Base-by-base conservation (phyloP, 495 filamentous ascomycete species). In the Penicillium chermesinum region DNA sequence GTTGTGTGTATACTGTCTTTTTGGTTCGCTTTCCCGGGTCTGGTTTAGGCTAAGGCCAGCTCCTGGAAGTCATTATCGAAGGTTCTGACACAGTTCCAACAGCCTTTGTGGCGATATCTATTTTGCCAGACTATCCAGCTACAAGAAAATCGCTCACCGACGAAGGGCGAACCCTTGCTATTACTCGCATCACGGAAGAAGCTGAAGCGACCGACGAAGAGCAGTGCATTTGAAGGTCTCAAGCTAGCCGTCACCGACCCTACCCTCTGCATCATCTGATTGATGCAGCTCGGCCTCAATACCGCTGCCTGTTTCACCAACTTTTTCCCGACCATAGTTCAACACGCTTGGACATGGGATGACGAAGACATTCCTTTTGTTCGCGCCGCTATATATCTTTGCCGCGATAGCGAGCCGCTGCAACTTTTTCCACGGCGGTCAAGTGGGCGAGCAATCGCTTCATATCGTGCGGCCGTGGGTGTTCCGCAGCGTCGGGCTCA, bases 361-460 rank as follows among this genome's bases (percentile, higher is more conserved):
- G 1, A 62, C 57, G 41, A 52, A 66, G 22, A 67, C 66, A 1
- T 57, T 74, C 2, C 51, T 76, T 5, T 63, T 76, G 13, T 67
- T 67, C 9, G 69, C 71, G 1, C 73, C 70, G 4, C 69, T 67
- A 6, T 75, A 72, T 54, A 44, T 75, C 9, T 72, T 75, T 55
- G 66, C 69, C 48, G 63, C 67, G 18, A 50, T 71, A 49, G 65
- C 62, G 40, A 62, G 55, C 32, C 49, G 65, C 17, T 30, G 49
- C 17, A 69, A 73, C 56, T 59, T 59, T 17, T 49, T 61, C 42
- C 36, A 59, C 34, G 68, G 66, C 12, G 71, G 72, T 46, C 53
- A 52, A 13, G 16, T 63, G 14, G 50, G 57, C n/a, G 66, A 65
- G 20, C 69, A 69, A 19, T 73, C 67, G 54, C 63, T 67, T 54